Evolutionary conservation across 768 basidiomycete genomes (phyloP).

Genomic region (Pleurotus giganteus): DNA sequence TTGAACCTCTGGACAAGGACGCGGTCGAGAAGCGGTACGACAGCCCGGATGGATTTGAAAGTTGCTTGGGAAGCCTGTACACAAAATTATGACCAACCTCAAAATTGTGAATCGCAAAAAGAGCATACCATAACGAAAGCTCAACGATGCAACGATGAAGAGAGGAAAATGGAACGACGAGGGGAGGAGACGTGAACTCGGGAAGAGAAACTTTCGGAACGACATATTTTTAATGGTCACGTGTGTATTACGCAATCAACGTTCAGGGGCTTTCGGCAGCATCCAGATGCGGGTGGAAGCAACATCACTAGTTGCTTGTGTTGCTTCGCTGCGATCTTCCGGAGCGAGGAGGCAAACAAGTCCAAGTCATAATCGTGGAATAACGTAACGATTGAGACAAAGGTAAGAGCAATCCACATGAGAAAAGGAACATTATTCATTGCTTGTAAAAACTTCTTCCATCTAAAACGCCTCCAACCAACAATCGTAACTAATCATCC

Average conservation of each 20-base stretch:
- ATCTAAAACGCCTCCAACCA: neutral
- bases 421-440: conserved; percentile 8
- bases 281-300: neutral
- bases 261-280: neutral
- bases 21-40: conserved; percentile 92
- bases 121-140: conserved; percentile 8
- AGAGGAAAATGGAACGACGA: neutral
- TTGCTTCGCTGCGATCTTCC: neutral
- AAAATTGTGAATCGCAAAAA: neutral
- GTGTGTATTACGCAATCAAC: neutral
- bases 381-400: conserved; percentile 1
- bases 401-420: conserved; percentile 8
- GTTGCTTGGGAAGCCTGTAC: conserved; percentile 81
- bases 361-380: neutral
- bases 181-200: conserved; percentile 1
- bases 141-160: conserved; percentile 4
- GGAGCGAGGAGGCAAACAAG: neutral
- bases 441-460: conserved; percentile 5
- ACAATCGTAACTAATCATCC: neutral
- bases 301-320: neutral
- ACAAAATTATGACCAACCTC: neutral
- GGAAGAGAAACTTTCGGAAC: conserved; percentile 11
- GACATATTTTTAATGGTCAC: conserved; percentile 9
- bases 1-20: conserved; percentile 98
- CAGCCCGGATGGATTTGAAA: conserved; percentile 91